Conservation (phyloP, 306 rosid genomes). For the Cyclanthera cordifolia region DNA sequence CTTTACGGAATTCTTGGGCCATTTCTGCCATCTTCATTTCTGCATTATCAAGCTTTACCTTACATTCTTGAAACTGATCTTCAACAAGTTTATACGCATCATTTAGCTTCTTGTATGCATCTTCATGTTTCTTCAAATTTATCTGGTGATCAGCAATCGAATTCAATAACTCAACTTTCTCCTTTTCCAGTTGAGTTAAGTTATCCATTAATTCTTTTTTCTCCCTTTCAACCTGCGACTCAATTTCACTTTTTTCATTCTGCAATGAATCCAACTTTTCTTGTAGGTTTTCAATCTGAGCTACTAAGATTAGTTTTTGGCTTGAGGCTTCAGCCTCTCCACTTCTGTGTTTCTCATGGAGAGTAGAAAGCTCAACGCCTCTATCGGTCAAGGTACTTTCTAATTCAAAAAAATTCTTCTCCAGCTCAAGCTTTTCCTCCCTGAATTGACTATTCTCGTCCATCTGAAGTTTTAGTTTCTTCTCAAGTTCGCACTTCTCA, state of each 20-base stretch:
- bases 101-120: conserved; percentile 37
- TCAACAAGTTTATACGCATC: conserved; percentile 44
- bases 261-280: conserved; percentile 41
- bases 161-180: conserved; percentile 40
- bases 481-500: conserved; percentile 38
- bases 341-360: conserved; percentile 30
- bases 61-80: conserved; percentile 38
- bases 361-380: conserved; percentile 37
- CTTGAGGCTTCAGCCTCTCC: conserved; percentile 43
- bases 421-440: conserved; percentile 32
- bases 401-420: conserved; percentile 27
- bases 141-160: conserved; percentile 29
- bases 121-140: conserved; percentile 42
- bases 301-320: conserved; percentile 30
- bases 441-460: conserved; percentile 29
- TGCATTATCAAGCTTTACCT: conserved; percentile 37
- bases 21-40: conserved; percentile 47
- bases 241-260: conserved; percentile 44
- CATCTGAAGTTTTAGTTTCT: conserved; percentile 23
- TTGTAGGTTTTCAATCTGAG: conserved; percentile 41
- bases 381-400: conserved; percentile 39
- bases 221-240: conserved; percentile 29
- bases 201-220: conserved; percentile 39
- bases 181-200: conserved; percentile 31
- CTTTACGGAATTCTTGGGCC: conserved; percentile 30